Percentiles rank a stretch among this genome's conserved stretches.
Evolutionary conservation across 768 basidiomycete genomes (phyloP).

Genomic region (Suillus plorans): DNA sequence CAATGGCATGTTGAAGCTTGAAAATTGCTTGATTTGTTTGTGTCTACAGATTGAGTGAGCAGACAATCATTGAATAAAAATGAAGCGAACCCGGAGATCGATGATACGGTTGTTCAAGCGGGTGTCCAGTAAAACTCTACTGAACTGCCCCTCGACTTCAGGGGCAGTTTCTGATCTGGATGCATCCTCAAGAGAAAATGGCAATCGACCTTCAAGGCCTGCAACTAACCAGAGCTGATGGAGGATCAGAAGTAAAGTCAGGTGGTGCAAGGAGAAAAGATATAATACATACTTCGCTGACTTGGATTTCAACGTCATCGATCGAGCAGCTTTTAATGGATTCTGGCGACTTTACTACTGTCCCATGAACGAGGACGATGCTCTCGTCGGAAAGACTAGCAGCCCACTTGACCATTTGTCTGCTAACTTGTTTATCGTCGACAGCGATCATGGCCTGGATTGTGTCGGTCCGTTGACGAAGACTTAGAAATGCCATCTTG

Average conservation of each 20-base stretch:
- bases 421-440: conserved; percentile 76
- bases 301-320: conserved; percentile 82
- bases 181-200: conserved; percentile 93
- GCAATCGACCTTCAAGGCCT: conserved; percentile 74
- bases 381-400: conserved; percentile 78
- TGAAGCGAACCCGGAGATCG: conserved; percentile 76
- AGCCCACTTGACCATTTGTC: conserved; percentile 97
- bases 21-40: conserved; percentile 96
- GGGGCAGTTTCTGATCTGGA: conserved; percentile 76
- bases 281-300: conserved; percentile 61
- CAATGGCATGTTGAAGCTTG: conserved; percentile 85
- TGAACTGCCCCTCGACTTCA: conserved; percentile 62
- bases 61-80: not conserved
- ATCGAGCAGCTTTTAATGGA: conserved; percentile 91
- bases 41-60: conserved; percentile 52
- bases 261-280: not conserved
- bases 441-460: conserved; percentile 84
- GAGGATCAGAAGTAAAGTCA: not conserved
- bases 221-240: conserved; percentile 77
- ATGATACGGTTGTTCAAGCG: conserved; percentile 92
- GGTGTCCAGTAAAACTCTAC: conserved; percentile 86
- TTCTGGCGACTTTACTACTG: conserved; percentile 74
- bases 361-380: conserved; percentile 88
- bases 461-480: conserved; percentile 84
- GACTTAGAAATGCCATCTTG: conserved; percentile 93